Conservation (phyloP, 495 filamentous ascomycete species). For the Penicillium goetzii region DNA sequence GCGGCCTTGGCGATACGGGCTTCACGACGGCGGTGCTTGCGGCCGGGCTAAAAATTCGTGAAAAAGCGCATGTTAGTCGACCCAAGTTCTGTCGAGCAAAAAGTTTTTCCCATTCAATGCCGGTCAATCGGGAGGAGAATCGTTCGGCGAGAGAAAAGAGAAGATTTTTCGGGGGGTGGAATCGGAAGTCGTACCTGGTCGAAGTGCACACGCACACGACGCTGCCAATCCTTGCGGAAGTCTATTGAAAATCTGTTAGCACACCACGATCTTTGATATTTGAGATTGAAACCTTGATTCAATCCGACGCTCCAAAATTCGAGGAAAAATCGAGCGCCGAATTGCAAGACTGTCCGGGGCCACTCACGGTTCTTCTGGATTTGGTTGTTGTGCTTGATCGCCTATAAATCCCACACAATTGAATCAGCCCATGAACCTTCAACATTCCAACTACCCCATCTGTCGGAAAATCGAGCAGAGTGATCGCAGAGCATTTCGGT, state of each 20-base stretch:
- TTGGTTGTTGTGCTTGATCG: constrained; percentile 99
- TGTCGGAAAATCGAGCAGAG: constrained; percentile 15
- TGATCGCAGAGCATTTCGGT: constrained; percentile 11
- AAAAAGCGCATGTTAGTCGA: constrained; percentile 38
- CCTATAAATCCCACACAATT: constrained; percentile 54
- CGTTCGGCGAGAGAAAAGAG: constrained; percentile 28
- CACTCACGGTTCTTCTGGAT: constrained; percentile 93
- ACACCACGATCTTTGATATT: constrained; percentile 27
- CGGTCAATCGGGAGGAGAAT: constrained; percentile 23
- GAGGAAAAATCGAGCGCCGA: constrained; percentile 9
- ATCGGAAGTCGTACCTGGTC: constrained; percentile 79
- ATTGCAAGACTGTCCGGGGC: constrained; percentile 13
- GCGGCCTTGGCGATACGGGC: constrained; percentile 91
- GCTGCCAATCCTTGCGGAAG: constrained; percentile 99
- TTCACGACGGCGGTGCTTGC: constrained; percentile 87
- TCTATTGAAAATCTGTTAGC: constrained; percentile 58
- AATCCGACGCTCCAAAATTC: not conserved
- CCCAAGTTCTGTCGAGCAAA: constrained; percentile 18
- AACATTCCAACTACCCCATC: constrained; percentile 6
- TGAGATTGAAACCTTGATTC: constrained; percentile 12
- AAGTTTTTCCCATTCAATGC: constrained; percentile 22
- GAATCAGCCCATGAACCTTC: constrained; percentile 36
- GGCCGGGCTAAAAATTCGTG: constrained; percentile 71
- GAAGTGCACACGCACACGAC: constrained; percentile 96
- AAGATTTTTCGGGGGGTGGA: constrained; percentile 19